Evolutionary conservation across 306 rosid species (phyloP), one percentile per base, ranked within the genome.

Genomic region (Citrullus amarus): DNA sequence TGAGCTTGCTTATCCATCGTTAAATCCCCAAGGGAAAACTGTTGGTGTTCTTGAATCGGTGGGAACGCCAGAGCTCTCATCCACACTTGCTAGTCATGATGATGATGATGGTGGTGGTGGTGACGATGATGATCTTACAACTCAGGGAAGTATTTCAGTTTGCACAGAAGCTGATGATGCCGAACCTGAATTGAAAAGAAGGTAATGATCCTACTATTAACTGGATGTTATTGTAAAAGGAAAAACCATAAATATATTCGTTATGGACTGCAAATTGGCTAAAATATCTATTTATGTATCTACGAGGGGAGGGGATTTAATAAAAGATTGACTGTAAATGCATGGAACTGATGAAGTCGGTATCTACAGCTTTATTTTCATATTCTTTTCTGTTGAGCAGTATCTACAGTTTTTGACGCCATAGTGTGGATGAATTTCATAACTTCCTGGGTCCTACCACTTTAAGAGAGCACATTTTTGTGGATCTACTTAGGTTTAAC

Each of bases 171-270:
- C 65, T 54, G 94, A 86, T 83, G 87, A 79, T 65, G 90, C 82
- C 28, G 97, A 92, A 63, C 86, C 93, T 16, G 93, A 90, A 9
- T 77, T 88, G 10, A 92, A 89, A 87, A 86, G 93, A 89, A 91
- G 97, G 98, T 92, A 69, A 60, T 41, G 15, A 10, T 50, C 60
- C 58, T 71, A 14, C 30, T 46, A 13, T 71, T 71, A 14, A 71
- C 41, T 22, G 58, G 18, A 71, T 71, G 14, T 46, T 46, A 25
- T 44, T 22, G 11, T 34, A 22, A 12, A 11, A 70, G 6, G 43
- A 16, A 51, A 2, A 44, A 12, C 10, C 38, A 43, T 10, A 7
- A 69, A 43, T 69, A 5, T 20, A 32, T 69, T 69, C 6, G 15
- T 44, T 44, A 48, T 71, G 57, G 75, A 43, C 75, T 68, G 13